Percentiles rank a stretch among this genome's conserved stretches.
Conservation (phyloP, 495 filamentous ascomycete species). For the Aspergillus ostianus region DNA sequence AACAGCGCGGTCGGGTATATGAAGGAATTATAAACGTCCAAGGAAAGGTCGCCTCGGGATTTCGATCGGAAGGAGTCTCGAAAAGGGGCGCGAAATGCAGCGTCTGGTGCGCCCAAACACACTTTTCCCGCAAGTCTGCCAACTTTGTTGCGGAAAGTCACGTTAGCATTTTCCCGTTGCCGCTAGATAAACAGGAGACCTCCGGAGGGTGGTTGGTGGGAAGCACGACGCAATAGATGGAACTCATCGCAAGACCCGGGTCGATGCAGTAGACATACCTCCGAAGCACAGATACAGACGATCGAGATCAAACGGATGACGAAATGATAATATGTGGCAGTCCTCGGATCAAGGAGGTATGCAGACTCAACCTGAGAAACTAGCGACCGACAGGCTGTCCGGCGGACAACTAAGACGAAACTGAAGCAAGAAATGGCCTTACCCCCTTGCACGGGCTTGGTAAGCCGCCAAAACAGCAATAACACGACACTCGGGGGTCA, state of each 20-base stretch:
- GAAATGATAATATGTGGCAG: background rate
- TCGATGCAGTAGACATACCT: constrained; percentile 10
- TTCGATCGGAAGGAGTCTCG: background rate
- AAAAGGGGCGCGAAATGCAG: constrained; percentile 6
- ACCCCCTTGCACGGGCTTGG: constrained; percentile 38
- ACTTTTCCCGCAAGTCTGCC: constrained; percentile 8
- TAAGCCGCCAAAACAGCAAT: constrained; percentile 29
- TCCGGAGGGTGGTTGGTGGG: background rate
- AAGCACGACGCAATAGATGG: background rate
- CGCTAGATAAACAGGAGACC: constrained; percentile 12
- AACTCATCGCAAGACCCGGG: background rate
- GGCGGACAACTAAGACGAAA: constrained; percentile 22
- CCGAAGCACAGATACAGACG: constrained; percentile 8
- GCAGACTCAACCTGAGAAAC: constrained; percentile 24
- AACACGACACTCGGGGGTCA: constrained; percentile 24
- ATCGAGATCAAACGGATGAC: constrained; percentile 5
- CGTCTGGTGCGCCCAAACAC: constrained; percentile 15
- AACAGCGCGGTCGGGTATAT: background rate
- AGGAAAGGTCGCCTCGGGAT: background rate
- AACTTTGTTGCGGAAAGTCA: constrained; percentile 21
- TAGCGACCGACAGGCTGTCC: constrained; percentile 35
- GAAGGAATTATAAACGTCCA: background rate
- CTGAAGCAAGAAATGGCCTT: constrained; percentile 35
- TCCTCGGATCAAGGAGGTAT: constrained; percentile 31
- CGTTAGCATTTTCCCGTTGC: constrained; percentile 23